A percentile compares a stretch with the other conserved stretches of the same genome.
Evolutionary conservation across 192 early-diverging fungal species (phyloP).

Genomic region (Entomortierella chlamydospora): DNA sequence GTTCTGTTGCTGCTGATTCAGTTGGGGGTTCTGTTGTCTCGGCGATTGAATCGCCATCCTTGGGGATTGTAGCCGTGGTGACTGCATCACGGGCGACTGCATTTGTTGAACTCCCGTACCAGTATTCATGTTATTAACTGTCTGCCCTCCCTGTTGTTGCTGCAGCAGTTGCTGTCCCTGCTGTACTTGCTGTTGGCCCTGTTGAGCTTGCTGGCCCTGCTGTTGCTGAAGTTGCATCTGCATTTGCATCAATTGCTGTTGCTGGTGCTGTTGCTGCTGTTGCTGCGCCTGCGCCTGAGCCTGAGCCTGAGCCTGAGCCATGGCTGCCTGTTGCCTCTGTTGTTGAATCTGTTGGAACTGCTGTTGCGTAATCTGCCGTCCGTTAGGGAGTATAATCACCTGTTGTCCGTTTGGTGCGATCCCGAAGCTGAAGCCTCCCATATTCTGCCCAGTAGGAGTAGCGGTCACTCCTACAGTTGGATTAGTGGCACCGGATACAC

Average conservation of each 20-base stretch:
- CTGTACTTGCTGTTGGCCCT: slow-evolving; percentile 18
- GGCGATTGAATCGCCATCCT: slow-evolving; percentile 47
- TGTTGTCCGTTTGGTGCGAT: slow-evolving; percentile 38
- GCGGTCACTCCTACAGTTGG: slow-evolving; percentile 1
- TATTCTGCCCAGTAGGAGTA: slow-evolving; percentile 4
- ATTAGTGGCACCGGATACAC: neutral
- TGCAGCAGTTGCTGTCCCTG: slow-evolving; percentile 25
- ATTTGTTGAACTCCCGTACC: slow-evolving; percentile 22
- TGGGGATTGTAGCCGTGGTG: slow-evolving; percentile 32
- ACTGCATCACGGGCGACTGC: slow-evolving; percentile 39
- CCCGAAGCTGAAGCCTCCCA: slow-evolving; percentile 15
- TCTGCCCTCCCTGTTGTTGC: slow-evolving; percentile 19
- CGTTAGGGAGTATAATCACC: slow-evolving; percentile 31
- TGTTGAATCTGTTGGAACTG: slow-evolving; percentile 38
- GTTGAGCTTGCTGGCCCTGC: neutral
- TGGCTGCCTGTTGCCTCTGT: slow-evolving; percentile 2
- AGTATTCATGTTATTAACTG: neutral
- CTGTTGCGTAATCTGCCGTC: slow-evolving; percentile 16
- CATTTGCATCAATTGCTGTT: slow-evolving; percentile 5
- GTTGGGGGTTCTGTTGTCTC: slow-evolving; percentile 8
- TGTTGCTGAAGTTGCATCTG: slow-evolving; percentile 11
- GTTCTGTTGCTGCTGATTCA: slow-evolving; percentile 29
- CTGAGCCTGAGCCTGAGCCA: neutral
- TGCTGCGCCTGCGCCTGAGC: slow-evolving; percentile 23
- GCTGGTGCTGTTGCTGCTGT: slow-evolving; percentile 1